Evolutionary conservation across 139 green algal genomes (phyloP), one percentile per base, ranked within the genome.

Genomic region (Ettlia oleoabundans): DNA sequence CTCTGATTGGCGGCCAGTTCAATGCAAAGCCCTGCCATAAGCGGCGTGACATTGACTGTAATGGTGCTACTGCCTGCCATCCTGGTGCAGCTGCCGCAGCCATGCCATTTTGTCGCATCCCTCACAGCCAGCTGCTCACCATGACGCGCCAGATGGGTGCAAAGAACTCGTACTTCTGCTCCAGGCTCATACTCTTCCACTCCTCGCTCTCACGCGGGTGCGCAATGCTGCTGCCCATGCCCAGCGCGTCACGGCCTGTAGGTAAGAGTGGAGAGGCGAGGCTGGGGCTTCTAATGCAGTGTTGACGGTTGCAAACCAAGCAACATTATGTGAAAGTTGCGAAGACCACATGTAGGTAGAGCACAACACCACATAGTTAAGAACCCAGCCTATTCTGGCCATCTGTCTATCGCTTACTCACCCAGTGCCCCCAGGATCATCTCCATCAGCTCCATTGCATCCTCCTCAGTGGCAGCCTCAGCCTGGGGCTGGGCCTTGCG

Each of bases 71-170:
- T n/a, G n/a, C n/a, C n/a, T n/a, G n/a, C n/a, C n/a, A n/a, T n/a
- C n/a, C n/a, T n/a, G n/a, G n/a, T n/a, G n/a, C n/a, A n/a, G n/a
- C n/a, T n/a, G n/a, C n/a, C n/a, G n/a, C n/a, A n/a, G n/a, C n/a
- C n/a, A n/a, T n/a, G n/a, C n/a, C n/a, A n/a, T n/a, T n/a, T n/a
- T n/a, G n/a, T n/a, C n/a, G n/a, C n/a, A n/a, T n/a, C 47, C 47
- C 47, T 10, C 47, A 58, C 15, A 9, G 4, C 1, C 24, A n/a
- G 37, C 0, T 3, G 1, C 73, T 52, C 73, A 80, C 73, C 94
- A 98, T 98, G 24, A 98, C 92, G 30, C 94, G 85, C 91, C 93
- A 98, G 78, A 98, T 94, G 66, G 94, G 94, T 4, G 94, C 94
- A 81, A 98, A 98, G 89, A 96, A 98, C 78, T 94, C 92, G 76